These are phyloP conservation scores for Colletotrichum scovillei DNA, from an alignment of 2,329 filamentous ascomycete genomes.

Conservation along the genomic window DNA sequence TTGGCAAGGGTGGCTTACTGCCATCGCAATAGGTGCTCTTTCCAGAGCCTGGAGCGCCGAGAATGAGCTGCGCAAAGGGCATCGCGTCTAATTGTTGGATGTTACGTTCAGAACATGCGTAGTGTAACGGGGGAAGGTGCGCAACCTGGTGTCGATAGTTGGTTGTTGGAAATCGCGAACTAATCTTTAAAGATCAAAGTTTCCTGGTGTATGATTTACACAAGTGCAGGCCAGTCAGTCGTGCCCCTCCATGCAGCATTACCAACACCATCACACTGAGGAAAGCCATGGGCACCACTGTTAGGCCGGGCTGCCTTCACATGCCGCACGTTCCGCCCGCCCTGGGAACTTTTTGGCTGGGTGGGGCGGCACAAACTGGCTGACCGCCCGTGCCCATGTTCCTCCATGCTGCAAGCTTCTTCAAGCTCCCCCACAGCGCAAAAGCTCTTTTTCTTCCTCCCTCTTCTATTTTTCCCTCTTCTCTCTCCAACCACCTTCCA, in stretches of 20 bases:
- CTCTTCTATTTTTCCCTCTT: constrained; percentile 25
- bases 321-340: constrained; percentile 20
- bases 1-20: constrained; percentile 60
- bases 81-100: constrained; percentile 47
- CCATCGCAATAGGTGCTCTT: constrained; percentile 99
- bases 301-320: constrained; percentile 13
- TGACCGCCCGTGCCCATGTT: constrained; percentile 31
- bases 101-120: background rate
- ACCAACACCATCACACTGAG: background rate
- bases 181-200: constrained; percentile 13
- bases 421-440: constrained; percentile 29
- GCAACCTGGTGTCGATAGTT: background rate
- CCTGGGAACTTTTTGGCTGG: constrained; percentile 2
- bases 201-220: background rate
- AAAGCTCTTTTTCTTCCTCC: constrained; percentile 26
- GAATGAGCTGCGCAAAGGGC: constrained; percentile 81
- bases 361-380: constrained; percentile 30
- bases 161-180: background rate
- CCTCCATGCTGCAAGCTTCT: constrained; percentile 30
- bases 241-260: constrained; percentile 30
- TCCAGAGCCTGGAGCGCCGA: constrained; percentile 93
- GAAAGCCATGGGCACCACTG: background rate
- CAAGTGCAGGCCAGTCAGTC: background rate
- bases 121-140: background rate
- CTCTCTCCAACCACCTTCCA: constrained; percentile 31